These are phyloP conservation scores for Aspergillus felis DNA, from an alignment of 2,329 filamentous ascomycete genomes.

Conservation along the genomic window DNA sequence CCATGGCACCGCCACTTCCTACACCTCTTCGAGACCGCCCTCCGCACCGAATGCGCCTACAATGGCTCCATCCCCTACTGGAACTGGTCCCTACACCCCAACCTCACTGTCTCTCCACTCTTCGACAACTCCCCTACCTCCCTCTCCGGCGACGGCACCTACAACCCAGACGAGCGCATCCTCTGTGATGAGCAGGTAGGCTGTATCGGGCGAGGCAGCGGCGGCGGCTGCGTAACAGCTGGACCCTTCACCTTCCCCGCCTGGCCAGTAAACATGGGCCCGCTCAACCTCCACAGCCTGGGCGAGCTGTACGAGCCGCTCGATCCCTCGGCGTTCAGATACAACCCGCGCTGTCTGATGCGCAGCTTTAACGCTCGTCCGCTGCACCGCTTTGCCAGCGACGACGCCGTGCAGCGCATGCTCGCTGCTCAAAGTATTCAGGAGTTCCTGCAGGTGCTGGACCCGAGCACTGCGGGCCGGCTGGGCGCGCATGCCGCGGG, in stretches of 20 bases:
- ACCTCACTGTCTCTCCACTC: slow-evolving; percentile 5
- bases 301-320: not conserved
- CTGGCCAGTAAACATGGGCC: slow-evolving; percentile 8
- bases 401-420: not conserved
- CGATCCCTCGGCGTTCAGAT: slow-evolving; percentile 1
- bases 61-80: slow-evolving; percentile 15
- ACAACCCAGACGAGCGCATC: not conserved
- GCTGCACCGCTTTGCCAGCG: not conserved
- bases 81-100: slow-evolving; percentile 9
- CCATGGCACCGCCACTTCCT: slow-evolving; percentile 17
- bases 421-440: not conserved
- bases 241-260: slow-evolving; percentile 9
- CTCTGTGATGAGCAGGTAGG: not conserved
- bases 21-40: slow-evolving; percentile 10
- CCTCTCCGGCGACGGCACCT: slow-evolving; percentile 1
- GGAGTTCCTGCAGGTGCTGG: not conserved
- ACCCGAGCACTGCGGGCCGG: not conserved
- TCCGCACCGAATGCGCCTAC: slow-evolving; percentile 15
- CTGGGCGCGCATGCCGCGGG: not conserved
- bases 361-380: not conserved
- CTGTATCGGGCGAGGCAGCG: slow-evolving; percentile 4
- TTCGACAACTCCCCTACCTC: slow-evolving; percentile 6
- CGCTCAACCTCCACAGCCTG: not conserved
- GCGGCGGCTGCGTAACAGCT: slow-evolving; percentile 11
- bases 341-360: slow-evolving; percentile 12